Percentiles rank a stretch among this genome's conserved stretches.
Evolutionary conservation across 164 flowering plant genomes (phyloP).

Genomic region (Dillenia suffruticosa): DNA sequence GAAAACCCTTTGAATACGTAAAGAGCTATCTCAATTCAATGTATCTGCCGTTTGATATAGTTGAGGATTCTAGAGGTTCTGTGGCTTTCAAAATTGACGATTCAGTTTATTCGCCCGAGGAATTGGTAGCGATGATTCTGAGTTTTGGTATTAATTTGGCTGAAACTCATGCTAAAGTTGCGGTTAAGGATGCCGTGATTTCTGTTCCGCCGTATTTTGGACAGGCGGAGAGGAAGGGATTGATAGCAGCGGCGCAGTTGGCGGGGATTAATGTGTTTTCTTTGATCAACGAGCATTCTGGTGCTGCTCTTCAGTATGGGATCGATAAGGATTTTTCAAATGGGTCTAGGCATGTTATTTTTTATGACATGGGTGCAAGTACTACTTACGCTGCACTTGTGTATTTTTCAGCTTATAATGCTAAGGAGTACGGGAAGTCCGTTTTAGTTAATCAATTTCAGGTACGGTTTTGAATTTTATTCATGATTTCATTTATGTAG

Average conservation of each 20-base stretch:
- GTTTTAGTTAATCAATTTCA: constrained; percentile 87
- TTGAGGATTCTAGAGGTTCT: constrained; percentile 62
- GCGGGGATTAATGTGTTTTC: constrained; percentile 85
- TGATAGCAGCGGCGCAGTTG: constrained; percentile 77
- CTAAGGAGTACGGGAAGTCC: constrained; percentile 83
- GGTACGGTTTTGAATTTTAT: constrained; percentile 29
- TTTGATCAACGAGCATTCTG: constrained; percentile 84
- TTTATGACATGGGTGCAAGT: constrained; percentile 88
- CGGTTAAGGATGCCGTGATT: constrained; percentile 68
- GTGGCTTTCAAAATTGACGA: constrained; percentile 50
- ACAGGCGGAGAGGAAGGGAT: constrained; percentile 76
- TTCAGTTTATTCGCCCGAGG: constrained; percentile 61
- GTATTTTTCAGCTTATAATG: constrained; percentile 73
- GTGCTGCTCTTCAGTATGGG: constrained; percentile 96
- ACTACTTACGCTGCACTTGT: constrained; percentile 96
- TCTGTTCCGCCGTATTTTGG: constrained; percentile 90
- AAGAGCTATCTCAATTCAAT: constrained; percentile 32
- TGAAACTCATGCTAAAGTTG: constrained; percentile 65
- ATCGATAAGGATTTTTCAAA: constrained; percentile 95
- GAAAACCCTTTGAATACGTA: constrained; percentile 44
- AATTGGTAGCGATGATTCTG: constrained; percentile 73
- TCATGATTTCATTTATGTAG: no score
- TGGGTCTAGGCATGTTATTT: constrained; percentile 78
- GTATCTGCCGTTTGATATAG: constrained; percentile 61
- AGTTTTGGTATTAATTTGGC: constrained; percentile 59